Evolutionary conservation across 2,329 filamentous ascomycete species (phyloP).

Genomic region (Botryosphaeria dothidea): DNA sequence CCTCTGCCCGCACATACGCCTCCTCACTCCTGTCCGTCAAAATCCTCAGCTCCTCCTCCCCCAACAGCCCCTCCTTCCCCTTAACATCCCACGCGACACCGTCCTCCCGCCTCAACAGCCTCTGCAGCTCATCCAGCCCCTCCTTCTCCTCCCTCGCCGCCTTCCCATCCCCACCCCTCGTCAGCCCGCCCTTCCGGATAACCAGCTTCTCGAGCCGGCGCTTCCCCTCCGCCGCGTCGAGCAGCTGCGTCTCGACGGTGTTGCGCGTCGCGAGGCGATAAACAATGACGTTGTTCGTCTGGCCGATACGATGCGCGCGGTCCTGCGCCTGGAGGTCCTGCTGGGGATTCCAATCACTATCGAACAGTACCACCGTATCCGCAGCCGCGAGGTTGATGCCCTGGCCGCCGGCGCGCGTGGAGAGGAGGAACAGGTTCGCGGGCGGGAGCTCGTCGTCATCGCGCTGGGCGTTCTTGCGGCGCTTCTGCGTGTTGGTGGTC

Average conservation of each 20-base stretch:
- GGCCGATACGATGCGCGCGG: conserved; percentile 90
- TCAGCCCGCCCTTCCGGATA: conserved; percentile 78
- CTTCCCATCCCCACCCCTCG: conserved; percentile 55
- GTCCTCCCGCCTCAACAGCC: conserved; percentile 61
- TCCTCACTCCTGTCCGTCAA: conserved; percentile 74
- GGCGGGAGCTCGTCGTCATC: conserved; percentile 32
- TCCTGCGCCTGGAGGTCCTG: conserved; percentile 97
- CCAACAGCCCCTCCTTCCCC: conserved; percentile 60
- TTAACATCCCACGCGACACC: conserved; percentile 62
- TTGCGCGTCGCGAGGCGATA: conserved; percentile 91
- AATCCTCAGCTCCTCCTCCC: conserved; percentile 72
- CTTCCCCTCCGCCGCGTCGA: conserved; percentile 88
- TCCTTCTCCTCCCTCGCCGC: conserved; percentile 42
- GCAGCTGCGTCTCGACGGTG: conserved; percentile 85
- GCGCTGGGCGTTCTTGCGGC: not conserved
- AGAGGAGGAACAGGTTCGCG: conserved; percentile 81
- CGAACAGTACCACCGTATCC: conserved; percentile 90
- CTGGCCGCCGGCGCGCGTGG: conserved; percentile 88
- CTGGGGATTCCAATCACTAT: conserved; percentile 92
- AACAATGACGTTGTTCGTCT: conserved; percentile 87
- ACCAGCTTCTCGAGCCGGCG: conserved; percentile 90
- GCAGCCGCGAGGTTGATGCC: conserved; percentile 92
- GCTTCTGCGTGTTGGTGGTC: conserved; percentile 22
- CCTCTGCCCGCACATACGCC: conserved; percentile 72
- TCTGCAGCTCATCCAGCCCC: conserved; percentile 51